Base-by-base conservation (phyloP, 345 rosid genomes). In the Eucalyptus marginata region DNA sequence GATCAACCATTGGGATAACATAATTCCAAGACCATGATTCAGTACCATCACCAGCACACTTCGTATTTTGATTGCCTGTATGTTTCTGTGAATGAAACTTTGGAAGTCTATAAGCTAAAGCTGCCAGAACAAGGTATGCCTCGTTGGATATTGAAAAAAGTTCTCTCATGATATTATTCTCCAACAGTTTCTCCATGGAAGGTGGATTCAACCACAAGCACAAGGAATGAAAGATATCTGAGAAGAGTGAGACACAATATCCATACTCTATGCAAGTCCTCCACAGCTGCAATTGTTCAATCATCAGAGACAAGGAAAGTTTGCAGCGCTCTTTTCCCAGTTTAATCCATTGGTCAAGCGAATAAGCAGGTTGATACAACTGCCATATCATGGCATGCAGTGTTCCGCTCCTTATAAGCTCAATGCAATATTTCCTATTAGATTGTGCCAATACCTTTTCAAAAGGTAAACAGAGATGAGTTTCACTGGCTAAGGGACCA, bases 181-280 rank as follows among this genome's bases (percentile, higher is more conserved):
- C 95, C 89, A 89, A 66, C 90, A 96, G 93, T 92, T 92, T 95
- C 86, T 92, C 93, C 64, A 97, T 89, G 87, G 95, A 88, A 86
- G 99, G 99, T 62, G 96, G 96, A 92, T 89, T 94, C 92, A 97
- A 90, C 99, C 99, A 97, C 90, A 97, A 90, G 93, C 98, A 95
- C 90, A 97, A 86, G 91, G 96, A 92, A 91, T 96, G 98, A 92
- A 96, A 95, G 87, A 96, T 92, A 90, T 94, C 94, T 83, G 97
- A 88, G 92, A 94, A 96, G 90, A 93, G 91, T 81, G 97, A 94
- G 40, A 95, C 90, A 91, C 98, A 93, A 87, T 88, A 93, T 43
- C 96, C 99, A 93, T 92, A 92, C 87, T 91, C 91, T 89, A 96
- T 92, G 91, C 98, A 96, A 89, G 93, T 95, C 91, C 92, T 96